A percentile compares a stretch with the other conserved stretches of the same genome.
phyloP scores from a whole-genome alignment of 768 basidiomycete species.

The Agaricus sinodeliciosus region DNA sequence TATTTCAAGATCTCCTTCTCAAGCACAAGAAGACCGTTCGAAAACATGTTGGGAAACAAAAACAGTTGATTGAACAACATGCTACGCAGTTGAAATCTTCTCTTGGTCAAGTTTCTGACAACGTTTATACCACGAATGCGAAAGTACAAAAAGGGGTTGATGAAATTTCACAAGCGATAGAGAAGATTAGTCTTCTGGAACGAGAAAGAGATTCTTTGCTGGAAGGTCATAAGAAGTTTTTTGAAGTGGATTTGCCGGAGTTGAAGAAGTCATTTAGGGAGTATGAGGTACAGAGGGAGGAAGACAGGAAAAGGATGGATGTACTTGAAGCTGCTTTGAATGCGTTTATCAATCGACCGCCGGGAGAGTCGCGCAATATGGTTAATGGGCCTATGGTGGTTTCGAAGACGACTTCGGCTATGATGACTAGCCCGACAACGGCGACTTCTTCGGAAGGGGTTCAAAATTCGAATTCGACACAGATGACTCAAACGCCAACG shows the following conservation, averaged over 20 bases:
- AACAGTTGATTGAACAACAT: background rate
- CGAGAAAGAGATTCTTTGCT: background rate
- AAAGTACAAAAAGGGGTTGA: background rate
- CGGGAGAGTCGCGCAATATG: background rate
- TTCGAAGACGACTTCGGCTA: no score
- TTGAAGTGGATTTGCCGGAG: constrained; percentile 2
- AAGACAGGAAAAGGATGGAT: constrained; percentile 10
- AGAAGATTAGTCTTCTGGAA: background rate
- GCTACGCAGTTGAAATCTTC: background rate
- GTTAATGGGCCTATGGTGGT: no score
- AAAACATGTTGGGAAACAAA: background rate
- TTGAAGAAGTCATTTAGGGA: constrained; percentile 10
- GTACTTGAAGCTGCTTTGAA: constrained; percentile 18
- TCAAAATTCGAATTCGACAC: no score
- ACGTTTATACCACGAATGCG: background rate
- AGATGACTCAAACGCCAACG: no score
- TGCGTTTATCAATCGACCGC: constrained; percentile 15
- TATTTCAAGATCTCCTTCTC: background rate
- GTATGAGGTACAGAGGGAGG: constrained; percentile 10
- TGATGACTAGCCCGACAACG: no score
- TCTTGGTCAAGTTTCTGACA: background rate
- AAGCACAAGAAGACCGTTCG: background rate
- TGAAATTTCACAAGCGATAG: background rate
- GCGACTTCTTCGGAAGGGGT: no score
- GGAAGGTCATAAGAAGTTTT: background rate